A percentile compares a stretch with the other conserved stretches of the same genome.
Conservation (phyloP, 129 eudicot genomes). For the Scalesia atractyloides region DNA sequence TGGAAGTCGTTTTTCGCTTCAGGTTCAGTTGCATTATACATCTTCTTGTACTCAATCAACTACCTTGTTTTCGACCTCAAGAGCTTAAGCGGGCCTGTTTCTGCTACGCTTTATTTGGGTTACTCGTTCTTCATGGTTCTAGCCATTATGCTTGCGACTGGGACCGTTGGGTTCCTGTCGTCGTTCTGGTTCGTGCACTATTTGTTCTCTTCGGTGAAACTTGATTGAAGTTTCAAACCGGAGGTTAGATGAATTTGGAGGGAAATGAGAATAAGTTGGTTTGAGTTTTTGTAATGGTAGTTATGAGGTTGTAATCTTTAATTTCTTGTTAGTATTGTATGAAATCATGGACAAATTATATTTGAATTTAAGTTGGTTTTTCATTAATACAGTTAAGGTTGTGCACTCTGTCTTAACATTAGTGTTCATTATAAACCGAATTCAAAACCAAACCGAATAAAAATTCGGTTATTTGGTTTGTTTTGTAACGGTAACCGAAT, state of each 20-base stretch:
- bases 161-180: constrained; percentile 80
- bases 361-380: not conserved
- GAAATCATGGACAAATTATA: constrained; percentile 6
- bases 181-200: constrained; percentile 88
- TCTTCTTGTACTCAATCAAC: constrained; percentile 73
- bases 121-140: constrained; percentile 85
- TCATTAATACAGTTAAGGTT: not conserved
- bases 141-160: constrained; percentile 87
- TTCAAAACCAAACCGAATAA: too few relatives aligned
- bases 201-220: constrained; percentile 81
- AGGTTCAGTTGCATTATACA: constrained; percentile 83
- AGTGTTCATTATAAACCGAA: too few relatives aligned
- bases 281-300: constrained; percentile 11
- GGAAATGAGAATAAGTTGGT: constrained; percentile 29
- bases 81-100: constrained; percentile 85
- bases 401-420: too few relatives aligned
- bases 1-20: constrained; percentile 94
- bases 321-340: constrained; percentile 30
- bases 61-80: constrained; percentile 75
- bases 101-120: constrained; percentile 79
- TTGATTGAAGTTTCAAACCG: constrained; percentile 40
- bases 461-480: too few relatives aligned
- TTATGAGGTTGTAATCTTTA: constrained; percentile 23
- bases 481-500: too few relatives aligned
- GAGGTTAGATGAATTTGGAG: constrained; percentile 21